A percentile compares a stretch with the other conserved stretches of the same genome.
Evolutionary conservation across 2,329 filamentous ascomycete genomes (phyloP).

Genomic region (Colletotrichum somersetense): DNA sequence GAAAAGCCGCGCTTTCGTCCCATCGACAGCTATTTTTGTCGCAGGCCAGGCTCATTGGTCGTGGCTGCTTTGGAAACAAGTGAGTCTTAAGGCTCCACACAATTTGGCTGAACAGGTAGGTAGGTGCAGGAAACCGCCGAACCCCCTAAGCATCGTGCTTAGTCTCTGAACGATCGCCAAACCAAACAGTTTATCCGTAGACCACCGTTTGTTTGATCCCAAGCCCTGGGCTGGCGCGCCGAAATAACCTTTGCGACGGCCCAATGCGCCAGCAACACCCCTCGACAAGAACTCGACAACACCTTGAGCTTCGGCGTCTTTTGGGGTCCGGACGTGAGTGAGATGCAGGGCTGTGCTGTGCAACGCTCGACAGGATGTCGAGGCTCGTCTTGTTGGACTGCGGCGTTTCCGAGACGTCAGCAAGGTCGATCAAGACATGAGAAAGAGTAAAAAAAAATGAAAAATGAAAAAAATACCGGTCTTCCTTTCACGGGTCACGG

Average conservation of each 20-base stretch:
- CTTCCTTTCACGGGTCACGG: conserved; percentile 1
- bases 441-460: neutral
- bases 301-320: neutral
- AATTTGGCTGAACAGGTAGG: conserved; percentile 6
- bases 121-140: conserved; percentile 35
- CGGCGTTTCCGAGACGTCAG: neutral
- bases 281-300: conserved; percentile 2
- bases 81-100: conserved; percentile 16
- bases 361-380: neutral
- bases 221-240: conserved; percentile 24
- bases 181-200: conserved; percentile 16
- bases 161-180: conserved; percentile 24
- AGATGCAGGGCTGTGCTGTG: neutral
- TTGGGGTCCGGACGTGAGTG: neutral
- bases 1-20: conserved; percentile 33
- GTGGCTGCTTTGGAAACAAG: conserved; percentile 24
- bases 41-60: conserved; percentile 16
- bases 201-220: conserved; percentile 41
- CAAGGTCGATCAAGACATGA: neutral
- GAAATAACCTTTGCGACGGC: conserved; percentile 32
- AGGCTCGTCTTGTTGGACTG: neutral
- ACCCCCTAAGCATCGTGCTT: conserved; percentile 28
- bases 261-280: conserved; percentile 31
- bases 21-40: conserved; percentile 36
- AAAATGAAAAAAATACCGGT: neutral